Evolutionary conservation across 2,329 filamentous ascomycete species (phyloP).

Genomic region (Fusarium drepaniforme): DNA sequence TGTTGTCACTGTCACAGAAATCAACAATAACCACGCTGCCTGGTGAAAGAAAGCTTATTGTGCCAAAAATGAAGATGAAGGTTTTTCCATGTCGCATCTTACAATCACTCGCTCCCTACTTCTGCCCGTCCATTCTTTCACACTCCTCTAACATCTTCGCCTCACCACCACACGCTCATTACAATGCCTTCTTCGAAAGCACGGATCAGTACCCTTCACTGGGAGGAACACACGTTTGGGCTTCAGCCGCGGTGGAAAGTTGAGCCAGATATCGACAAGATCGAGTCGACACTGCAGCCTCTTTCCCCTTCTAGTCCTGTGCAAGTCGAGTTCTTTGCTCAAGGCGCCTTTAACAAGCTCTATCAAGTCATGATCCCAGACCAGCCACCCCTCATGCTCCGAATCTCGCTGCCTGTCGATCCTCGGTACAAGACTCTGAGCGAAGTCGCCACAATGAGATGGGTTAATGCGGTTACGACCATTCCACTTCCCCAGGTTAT

Average conservation of each 20-base stretch:
- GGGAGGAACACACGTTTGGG: slow-evolving; percentile 18
- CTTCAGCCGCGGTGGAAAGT: slow-evolving; percentile 29
- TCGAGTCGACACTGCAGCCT: not conserved
- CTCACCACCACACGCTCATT: not conserved
- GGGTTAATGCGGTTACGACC: slow-evolving; percentile 44
- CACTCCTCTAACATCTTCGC: too few species aligned
- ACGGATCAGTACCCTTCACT: slow-evolving; percentile 8
- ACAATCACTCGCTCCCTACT: not conserved
- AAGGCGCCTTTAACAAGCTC: slow-evolving; percentile 43
- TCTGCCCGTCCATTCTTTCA: too few species aligned
- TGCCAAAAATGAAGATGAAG: not conserved
- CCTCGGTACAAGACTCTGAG: slow-evolving; percentile 51
- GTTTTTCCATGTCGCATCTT: not conserved
- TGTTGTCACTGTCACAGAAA: not conserved
- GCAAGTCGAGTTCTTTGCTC: slow-evolving; percentile 17
- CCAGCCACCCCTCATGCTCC: slow-evolving; percentile 41
- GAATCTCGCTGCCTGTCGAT: slow-evolving; percentile 53
- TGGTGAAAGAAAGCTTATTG: not conserved
- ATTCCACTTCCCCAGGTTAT: slow-evolving; percentile 51
- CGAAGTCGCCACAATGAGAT: slow-evolving; percentile 56
- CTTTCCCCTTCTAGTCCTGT: not conserved
- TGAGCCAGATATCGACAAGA: slow-evolving; percentile 13
- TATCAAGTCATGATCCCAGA: slow-evolving; percentile 22
- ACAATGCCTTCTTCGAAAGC: slow-evolving; percentile 37
- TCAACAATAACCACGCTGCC: not conserved